Base-by-base conservation (phyloP, 1,284 basidiomycete species). In the Wallemia hederae region DNA sequence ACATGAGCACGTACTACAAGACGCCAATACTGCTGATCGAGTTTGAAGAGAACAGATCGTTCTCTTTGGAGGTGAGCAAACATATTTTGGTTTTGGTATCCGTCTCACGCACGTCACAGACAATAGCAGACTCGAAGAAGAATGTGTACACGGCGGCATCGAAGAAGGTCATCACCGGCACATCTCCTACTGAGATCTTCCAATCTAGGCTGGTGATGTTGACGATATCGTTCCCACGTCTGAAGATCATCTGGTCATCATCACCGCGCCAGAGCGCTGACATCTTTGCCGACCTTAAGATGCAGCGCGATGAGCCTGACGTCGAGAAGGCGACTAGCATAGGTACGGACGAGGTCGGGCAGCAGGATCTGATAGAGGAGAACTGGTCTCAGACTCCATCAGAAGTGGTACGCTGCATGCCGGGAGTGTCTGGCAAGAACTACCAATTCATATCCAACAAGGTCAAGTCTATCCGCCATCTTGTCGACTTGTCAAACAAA, bases 1-100 rank as follows among this genome's bases (percentile, higher is more conserved):
- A 88, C 22, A 97, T 98, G 92, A 89, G 84, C 0, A 82, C 84
- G 2, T 84, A 97, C 69, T 98, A 97, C 72, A 91, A 90, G 71
- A 82, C 85, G 55, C 90, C 91, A 0, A 79, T 98, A 60, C 73
- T 98, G 17, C 76, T 98, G n/a, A 96, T 98, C 66, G 92, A 99
- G 68, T 99, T 98, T 65, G 92, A 97, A 67, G 88, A 97, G 70
- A 85, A 94, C 70, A 94, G 92, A 67, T 81, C 87, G 0, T 98
- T 97, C 70, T 85, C 87, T 0, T 75, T 96, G 15, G 81, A 87
- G 70, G 88, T 86, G 66, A 62, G 76, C 70, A 15, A 33, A 15
- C 14, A 17, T 9, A n/a, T 49, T 9, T 14, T 7, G 9, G 39
- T 7, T 5, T n/a, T 11, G n/a, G 5, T 5, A 49, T 57, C 24